These are phyloP conservation scores for Colletotrichum tamarilloi DNA, from an alignment of 2,329 filamentous ascomycete genomes.

Conservation along the genomic window DNA sequence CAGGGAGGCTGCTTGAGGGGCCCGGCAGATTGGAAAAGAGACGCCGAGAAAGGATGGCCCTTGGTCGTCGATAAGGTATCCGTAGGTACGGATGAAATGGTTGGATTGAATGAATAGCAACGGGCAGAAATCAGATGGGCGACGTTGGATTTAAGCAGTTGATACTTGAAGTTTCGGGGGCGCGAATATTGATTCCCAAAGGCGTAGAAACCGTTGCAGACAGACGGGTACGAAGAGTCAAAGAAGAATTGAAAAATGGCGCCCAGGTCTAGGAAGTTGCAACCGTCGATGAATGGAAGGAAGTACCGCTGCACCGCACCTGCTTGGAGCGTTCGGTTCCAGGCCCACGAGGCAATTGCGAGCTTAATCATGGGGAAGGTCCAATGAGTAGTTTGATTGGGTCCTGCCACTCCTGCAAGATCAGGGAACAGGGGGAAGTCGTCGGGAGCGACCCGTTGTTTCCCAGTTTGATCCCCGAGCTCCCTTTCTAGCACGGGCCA, in stretches of 20 bases:
- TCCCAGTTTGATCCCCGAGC: conserved; percentile 18
- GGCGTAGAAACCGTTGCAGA: not conserved
- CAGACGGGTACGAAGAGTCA: not conserved
- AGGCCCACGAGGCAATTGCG: conserved; percentile 30
- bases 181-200: not conserved
- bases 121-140: not conserved
- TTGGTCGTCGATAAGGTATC: not conserved
- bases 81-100: not conserved
- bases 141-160: not conserved
- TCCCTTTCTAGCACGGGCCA: conserved; percentile 15
- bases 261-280: not conserved
- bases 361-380: conserved; percentile 30
- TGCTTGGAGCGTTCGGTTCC: conserved; percentile 7
- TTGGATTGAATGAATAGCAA: not conserved
- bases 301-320: not conserved
- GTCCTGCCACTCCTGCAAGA: not conserved
- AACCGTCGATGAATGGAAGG: not conserved
- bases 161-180: not conserved
- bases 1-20: conserved; percentile 18
- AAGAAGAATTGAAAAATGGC: conserved; percentile 12
- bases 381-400: conserved; percentile 26
- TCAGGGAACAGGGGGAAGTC: conserved; percentile 16
- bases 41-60: conserved; percentile 21
- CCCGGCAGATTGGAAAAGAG: conserved; percentile 5
- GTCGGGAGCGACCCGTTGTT: conserved; percentile 34